phyloP scores from a whole-genome alignment of 2,329 filamentous ascomycete genomes.

The Monosporascus sp. region DNA sequence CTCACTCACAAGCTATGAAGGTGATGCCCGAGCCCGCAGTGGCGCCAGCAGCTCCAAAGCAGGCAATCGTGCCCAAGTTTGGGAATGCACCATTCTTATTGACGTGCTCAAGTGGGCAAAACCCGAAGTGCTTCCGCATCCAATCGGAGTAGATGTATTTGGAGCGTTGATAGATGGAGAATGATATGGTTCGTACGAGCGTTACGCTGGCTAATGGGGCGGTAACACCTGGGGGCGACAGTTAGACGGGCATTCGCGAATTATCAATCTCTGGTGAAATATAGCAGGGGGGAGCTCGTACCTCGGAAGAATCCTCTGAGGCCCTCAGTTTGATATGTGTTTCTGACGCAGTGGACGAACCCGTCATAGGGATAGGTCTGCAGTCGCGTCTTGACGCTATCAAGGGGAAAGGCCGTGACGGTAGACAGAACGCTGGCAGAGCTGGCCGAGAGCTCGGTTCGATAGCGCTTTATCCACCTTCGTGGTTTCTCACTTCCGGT shows the following conservation, averaged over 20 bases:
- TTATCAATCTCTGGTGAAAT: neutral
- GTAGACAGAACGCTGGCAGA: constrained; percentile 74
- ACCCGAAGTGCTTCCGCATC: constrained; percentile 60
- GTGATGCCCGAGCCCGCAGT: constrained; percentile 77
- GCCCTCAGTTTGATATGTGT: constrained; percentile 72
- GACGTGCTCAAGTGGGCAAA: constrained; percentile 69
- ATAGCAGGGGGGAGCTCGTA: constrained; percentile 31
- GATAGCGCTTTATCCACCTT: constrained; percentile 67
- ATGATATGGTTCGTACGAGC: constrained; percentile 70
- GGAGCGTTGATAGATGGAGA: constrained; percentile 73
- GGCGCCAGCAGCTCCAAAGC: constrained; percentile 73
- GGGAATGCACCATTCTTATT: constrained; percentile 67
- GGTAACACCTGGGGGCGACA: constrained; percentile 53
- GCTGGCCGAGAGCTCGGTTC: constrained; percentile 75
- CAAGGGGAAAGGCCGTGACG: constrained; percentile 75
- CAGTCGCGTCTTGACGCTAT: constrained; percentile 87
- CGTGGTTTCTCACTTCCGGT: constrained; percentile 27
- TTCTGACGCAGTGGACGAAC: constrained; percentile 67
- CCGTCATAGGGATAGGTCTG: constrained; percentile 77
- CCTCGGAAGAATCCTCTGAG: constrained; percentile 76
- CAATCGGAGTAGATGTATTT: constrained; percentile 69
- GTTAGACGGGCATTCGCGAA: constrained; percentile 15
- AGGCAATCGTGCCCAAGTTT: constrained; percentile 66
- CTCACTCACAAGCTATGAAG: constrained; percentile 63
- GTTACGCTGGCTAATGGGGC: constrained; percentile 78